Percentiles rank a stretch among this genome's conserved stretches.
These are phyloP conservation scores for Neopestalotiopsis rosae DNA, from an alignment of 2,329 filamentous ascomycete species.

Conservation along the genomic window DNA sequence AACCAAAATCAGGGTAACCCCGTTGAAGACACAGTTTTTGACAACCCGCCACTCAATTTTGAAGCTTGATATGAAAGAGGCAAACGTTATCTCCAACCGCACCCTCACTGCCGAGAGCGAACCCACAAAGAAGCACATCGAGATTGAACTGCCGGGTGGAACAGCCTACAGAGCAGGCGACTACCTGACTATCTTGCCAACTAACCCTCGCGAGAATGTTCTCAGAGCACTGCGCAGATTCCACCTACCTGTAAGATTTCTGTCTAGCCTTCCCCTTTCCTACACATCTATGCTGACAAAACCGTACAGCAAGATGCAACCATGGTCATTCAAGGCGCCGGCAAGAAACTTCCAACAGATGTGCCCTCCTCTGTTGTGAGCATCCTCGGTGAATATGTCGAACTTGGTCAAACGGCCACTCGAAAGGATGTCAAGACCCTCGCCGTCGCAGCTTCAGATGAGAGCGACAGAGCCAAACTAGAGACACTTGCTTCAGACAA, in stretches of 20 bases:
- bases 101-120: constrained; percentile 55
- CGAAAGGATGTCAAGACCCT: constrained; percentile 56
- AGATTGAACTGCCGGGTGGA: constrained; percentile 69
- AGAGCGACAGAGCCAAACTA: constrained; percentile 43
- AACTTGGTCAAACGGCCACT: constrained; percentile 74
- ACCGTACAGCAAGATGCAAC: constrained; percentile 63
- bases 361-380: constrained; percentile 65
- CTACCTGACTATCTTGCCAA: constrained; percentile 75
- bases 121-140: constrained; percentile 67
- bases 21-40: neutral
- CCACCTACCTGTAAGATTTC: constrained; percentile 51
- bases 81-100: constrained; percentile 59
- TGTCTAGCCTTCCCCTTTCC: neutral
- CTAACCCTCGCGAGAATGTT: constrained; percentile 69
- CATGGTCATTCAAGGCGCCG: constrained; percentile 62
- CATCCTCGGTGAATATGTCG: constrained; percentile 73
- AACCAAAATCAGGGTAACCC: constrained; percentile 31
- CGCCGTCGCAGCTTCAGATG: constrained; percentile 31
- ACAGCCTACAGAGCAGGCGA: constrained; percentile 75
- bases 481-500: constrained; percentile 49
- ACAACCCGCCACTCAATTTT: constrained; percentile 52
- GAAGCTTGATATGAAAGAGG: constrained; percentile 65
- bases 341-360: constrained; percentile 59
- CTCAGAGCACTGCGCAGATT: constrained; percentile 70
- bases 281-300: too few species aligned